phyloP scores from a whole-genome alignment of 805 yeast species.

The Candida koratica region DNA sequence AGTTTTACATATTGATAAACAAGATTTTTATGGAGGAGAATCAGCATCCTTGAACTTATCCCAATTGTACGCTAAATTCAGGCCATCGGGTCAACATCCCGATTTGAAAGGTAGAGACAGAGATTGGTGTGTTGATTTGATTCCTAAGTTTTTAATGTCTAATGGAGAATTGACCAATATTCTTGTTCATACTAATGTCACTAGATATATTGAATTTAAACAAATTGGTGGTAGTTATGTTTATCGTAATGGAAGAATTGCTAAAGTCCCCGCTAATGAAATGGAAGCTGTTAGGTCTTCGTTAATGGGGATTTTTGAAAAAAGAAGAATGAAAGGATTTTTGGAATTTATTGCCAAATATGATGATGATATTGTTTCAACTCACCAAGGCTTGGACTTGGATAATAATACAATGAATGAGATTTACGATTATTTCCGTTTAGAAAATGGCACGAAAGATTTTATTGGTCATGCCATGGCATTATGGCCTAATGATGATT shows the following conservation, averaged over 20 bases:
- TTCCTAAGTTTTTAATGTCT: conserved; percentile 96
- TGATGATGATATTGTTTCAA: conserved; percentile 69
- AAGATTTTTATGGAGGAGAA: conserved; percentile 94
- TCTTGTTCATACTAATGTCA: conserved; percentile 91
- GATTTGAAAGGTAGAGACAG: conserved; percentile 84
- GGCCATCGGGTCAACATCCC: conserved; percentile 67
- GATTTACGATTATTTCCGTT: conserved; percentile 81
- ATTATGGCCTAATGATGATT: conserved; percentile 88
- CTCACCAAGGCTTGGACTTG: conserved; percentile 83
- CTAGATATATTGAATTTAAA: conserved; percentile 92
- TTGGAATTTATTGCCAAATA: conserved; percentile 82
- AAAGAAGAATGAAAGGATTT: conserved; percentile 89
- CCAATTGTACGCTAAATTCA: conserved; percentile 73
- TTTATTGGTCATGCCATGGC: conserved; percentile 99
- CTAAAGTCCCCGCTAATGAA: conserved; percentile 92
- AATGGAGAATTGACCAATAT: conserved; percentile 96
- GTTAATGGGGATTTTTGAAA: conserved; percentile 93
- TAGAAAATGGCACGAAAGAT: conserved; percentile 90
- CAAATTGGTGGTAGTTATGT: conserved; percentile 96
- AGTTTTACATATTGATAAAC: conserved; percentile 93
- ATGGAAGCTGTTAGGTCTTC: conserved; percentile 88
- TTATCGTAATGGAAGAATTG: conserved; percentile 81
- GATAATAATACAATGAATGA: conserved; percentile 90
- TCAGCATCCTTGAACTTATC: conserved; percentile 77
- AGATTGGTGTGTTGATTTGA: conserved; percentile 96